Evolutionary conservation across 495 filamentous ascomycete genomes (phyloP).

Genomic region (Tricharina praecox): DNA sequence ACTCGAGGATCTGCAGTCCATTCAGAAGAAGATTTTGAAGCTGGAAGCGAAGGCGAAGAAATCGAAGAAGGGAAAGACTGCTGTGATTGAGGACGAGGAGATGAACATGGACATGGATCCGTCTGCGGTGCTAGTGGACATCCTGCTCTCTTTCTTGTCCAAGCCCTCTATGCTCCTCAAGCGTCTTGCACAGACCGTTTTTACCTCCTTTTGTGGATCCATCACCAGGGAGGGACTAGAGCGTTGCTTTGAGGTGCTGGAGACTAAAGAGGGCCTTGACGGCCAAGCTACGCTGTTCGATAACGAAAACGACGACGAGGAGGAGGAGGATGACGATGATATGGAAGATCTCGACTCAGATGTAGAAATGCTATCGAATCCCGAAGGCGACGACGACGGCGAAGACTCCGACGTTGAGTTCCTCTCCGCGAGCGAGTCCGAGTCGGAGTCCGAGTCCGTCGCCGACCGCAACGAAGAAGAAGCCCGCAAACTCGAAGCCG

Average conservation of each 20-base stretch:
- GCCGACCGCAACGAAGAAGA: conserved; percentile 9
- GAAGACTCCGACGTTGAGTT: conserved; percentile 31
- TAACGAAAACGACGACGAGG: conserved; percentile 45
- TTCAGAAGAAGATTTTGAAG: conserved; percentile 41
- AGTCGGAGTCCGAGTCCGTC: conserved; percentile 7
- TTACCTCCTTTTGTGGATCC: conserved; percentile 54
- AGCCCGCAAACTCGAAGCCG: conserved; percentile 44
- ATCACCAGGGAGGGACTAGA: conserved; percentile 56
- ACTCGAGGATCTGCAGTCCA: conserved; percentile 54
- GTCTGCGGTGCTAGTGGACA: conserved; percentile 65
- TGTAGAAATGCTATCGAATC: conserved; percentile 19
- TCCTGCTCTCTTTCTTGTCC: conserved; percentile 71
- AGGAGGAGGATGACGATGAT: conserved; percentile 31
- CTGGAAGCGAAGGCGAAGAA: conserved; percentile 14
- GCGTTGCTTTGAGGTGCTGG: conserved; percentile 55
- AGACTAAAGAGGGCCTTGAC: conserved; percentile 59
- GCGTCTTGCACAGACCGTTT: conserved; percentile 74
- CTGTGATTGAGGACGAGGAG: conserved; percentile 25
- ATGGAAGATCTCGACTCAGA: conserved; percentile 27
- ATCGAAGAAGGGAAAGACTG: conserved; percentile 15
- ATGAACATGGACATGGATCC: conserved; percentile 40
- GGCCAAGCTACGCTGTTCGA: conserved; percentile 81
- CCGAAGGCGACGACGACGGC: conserved; percentile 27
- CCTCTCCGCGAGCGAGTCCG: conserved; percentile 8
- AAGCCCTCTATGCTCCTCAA: conserved; percentile 71